Conservation (phyloP, 2,329 filamentous ascomycete genomes). For the Colletotrichum camelliae region DNA sequence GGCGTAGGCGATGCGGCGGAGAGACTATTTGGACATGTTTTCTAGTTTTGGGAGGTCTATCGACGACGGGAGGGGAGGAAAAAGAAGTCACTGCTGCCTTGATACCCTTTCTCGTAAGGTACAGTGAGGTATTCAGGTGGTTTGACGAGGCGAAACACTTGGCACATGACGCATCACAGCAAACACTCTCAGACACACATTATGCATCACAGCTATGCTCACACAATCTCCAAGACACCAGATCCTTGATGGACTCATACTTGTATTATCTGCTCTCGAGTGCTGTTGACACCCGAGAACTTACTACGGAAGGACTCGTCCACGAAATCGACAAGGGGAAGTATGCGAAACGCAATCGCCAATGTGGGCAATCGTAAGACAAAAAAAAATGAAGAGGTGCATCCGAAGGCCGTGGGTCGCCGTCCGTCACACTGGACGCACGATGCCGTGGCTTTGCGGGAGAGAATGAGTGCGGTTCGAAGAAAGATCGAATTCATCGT, state of each 20-base stretch:
- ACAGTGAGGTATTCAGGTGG: slow-evolving; percentile 4
- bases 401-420: neutral
- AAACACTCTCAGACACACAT: neutral
- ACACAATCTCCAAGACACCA: neutral
- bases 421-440: neutral
- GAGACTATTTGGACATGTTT: neutral
- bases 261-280: neutral
- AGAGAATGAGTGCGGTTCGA: neutral
- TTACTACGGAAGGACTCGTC: neutral
- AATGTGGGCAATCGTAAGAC: slow-evolving; percentile 10
- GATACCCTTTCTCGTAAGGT: slow-evolving; percentile 19
- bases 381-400: neutral
- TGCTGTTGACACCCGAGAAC: neutral
- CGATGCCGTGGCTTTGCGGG: neutral
- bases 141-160: neutral
- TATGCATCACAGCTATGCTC: neutral
- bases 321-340: neutral
- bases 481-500: neutral
- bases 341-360: slow-evolving; percentile 12
- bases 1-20: neutral
- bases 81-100: slow-evolving; percentile 19
- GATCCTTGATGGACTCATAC: neutral
- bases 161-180: neutral
- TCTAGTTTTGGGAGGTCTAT: neutral
- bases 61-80: neutral